These are phyloP conservation scores for Lophiotrema nucula DNA, from an alignment of 495 filamentous ascomycete genomes.

Conservation along the genomic window DNA sequence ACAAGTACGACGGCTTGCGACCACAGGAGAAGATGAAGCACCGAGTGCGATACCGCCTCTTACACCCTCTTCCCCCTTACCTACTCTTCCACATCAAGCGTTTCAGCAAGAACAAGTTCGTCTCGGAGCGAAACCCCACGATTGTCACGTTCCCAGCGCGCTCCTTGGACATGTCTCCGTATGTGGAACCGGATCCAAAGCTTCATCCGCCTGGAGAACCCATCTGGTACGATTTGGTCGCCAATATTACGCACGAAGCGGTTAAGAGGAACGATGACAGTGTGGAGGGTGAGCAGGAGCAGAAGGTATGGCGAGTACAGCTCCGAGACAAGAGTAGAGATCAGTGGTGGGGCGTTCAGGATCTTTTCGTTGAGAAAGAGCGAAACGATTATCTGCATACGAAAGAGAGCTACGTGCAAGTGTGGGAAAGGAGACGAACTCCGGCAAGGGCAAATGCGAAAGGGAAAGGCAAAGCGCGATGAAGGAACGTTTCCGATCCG, in stretches of 20 bases:
- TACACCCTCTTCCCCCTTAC: conserved; percentile 90
- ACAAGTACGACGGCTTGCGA: conserved; percentile 89
- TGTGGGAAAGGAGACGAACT: conserved; percentile 82
- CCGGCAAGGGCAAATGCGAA: background rate
- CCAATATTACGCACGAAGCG: conserved; percentile 91
- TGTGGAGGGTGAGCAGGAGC: conserved; percentile 76
- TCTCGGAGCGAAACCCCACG: conserved; percentile 90
- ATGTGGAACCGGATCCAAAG: conserved; percentile 72
- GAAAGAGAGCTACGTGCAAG: conserved; percentile 89
- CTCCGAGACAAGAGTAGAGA: conserved; percentile 58
- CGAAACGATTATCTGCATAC: conserved; percentile 85
- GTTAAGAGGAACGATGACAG: conserved; percentile 71
- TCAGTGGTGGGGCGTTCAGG: conserved; percentile 92
- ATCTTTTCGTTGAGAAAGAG: conserved; percentile 85
- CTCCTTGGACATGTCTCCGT: conserved; percentile 82
- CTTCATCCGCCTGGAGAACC: conserved; percentile 70
- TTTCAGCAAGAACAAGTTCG: conserved; percentile 94
- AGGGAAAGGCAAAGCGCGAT: conserved; percentile 6
- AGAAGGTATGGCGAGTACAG: conserved; percentile 75
- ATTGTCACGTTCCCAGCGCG: conserved; percentile 92
- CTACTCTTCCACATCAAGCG: conserved; percentile 95
- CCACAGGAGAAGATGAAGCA: conserved; percentile 85
- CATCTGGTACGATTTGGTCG: conserved; percentile 93
- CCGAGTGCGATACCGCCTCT: conserved; percentile 81
- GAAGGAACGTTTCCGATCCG: background rate